Evolutionary conservation across 2,329 filamentous ascomycete species (phyloP), one percentile per base, ranked within the genome.

Genomic region (Stemphylium beticola): DNA sequence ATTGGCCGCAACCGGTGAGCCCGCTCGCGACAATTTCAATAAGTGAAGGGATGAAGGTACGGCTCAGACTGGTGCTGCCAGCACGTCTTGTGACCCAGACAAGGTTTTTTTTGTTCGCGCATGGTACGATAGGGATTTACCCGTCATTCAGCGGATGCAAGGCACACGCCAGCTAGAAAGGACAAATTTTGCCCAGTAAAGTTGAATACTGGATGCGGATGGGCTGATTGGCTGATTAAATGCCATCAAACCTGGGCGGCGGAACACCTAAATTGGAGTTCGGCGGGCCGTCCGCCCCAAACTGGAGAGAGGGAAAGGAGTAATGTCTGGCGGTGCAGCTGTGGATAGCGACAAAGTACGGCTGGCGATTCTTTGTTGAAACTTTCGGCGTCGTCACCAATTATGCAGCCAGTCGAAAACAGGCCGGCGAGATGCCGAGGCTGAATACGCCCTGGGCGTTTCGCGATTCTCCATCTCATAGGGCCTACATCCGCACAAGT

Each of bases 61-160:
- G 26, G 26, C 26, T 29, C 26, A 29, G 26, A 29, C 26, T 29
- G 26, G 26, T 29, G 26, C 26, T 65, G 55, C 53, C 56, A 57
- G 44, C 51, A 48, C 45, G 67, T 70, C 71, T 68, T 69, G 66
- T 74, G 72, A 74, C 66, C 62, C 59, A 60, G 54, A 58, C 59
- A 64, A 62, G 62, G 66, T 53, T 58, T 53, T 58, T 53, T 64
- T 58, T 32, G 36, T 55, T 42, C 37, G 53, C 57, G 59, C 57
- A 60, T 61, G 49, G 50, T 39, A 57, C 53, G 55, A 48, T 52
- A 58, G 61, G 49, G 68, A 72, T 72, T 72, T 73, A 73, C 66
- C 71, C 71, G 66, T 66, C 50, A 32, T 49, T 38, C 48, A 61
- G 55, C 64, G 57, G 45, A 53, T 69, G 69, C 70, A 73, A 73